These are phyloP conservation scores for Heterobasidion irregulare DNA, from an alignment of 1,284 basidiomycete genomes.

Conservation along the genomic window DNA sequence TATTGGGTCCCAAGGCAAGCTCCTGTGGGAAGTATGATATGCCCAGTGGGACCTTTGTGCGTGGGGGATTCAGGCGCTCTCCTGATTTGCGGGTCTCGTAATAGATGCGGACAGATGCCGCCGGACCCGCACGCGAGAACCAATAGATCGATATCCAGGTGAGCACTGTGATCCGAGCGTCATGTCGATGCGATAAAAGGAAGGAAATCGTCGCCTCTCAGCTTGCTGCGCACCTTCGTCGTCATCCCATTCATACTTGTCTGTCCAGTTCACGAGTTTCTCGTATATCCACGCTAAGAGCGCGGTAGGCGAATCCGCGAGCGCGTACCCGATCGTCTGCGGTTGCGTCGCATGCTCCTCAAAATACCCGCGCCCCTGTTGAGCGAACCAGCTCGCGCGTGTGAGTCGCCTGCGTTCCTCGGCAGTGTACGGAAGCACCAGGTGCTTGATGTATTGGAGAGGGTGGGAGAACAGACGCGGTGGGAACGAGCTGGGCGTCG, in stretches of 20 bases:
- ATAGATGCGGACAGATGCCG: slow-evolving; percentile 30
- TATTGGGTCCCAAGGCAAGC: slow-evolving; percentile 14
- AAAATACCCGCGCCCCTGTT: slow-evolving; percentile 21
- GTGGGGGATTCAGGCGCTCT: neutral
- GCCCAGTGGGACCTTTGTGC: slow-evolving; percentile 19
- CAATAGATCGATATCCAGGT: slow-evolving; percentile 32
- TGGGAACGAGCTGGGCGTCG: neutral
- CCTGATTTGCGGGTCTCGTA: slow-evolving; percentile 18
- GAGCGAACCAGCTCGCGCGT: slow-evolving; percentile 12
- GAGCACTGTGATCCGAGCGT: slow-evolving; percentile 18
- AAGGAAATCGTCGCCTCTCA: neutral
- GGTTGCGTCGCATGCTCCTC: slow-evolving; percentile 24
- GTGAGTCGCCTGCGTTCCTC: slow-evolving; percentile 16
- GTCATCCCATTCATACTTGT: slow-evolving; percentile 41
- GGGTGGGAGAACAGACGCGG: slow-evolving; percentile 19
- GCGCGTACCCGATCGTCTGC: slow-evolving; percentile 33
- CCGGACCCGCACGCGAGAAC: slow-evolving; percentile 30
- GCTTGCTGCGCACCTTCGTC: slow-evolving; percentile 30
- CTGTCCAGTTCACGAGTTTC: slow-evolving; percentile 44
- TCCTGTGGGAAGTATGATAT: slow-evolving; percentile 25
- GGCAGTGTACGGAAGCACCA: slow-evolving; percentile 17
- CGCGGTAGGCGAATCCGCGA: slow-evolving; percentile 50
- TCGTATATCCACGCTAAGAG: slow-evolving; percentile 57
- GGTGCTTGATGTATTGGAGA: slow-evolving; percentile 15
- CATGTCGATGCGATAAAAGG: neutral